A percentile compares a stretch with the other conserved stretches of the same genome.
phyloP scores from a whole-genome alignment of 2,329 filamentous ascomycete species.

The Bipolaris bicolor region DNA sequence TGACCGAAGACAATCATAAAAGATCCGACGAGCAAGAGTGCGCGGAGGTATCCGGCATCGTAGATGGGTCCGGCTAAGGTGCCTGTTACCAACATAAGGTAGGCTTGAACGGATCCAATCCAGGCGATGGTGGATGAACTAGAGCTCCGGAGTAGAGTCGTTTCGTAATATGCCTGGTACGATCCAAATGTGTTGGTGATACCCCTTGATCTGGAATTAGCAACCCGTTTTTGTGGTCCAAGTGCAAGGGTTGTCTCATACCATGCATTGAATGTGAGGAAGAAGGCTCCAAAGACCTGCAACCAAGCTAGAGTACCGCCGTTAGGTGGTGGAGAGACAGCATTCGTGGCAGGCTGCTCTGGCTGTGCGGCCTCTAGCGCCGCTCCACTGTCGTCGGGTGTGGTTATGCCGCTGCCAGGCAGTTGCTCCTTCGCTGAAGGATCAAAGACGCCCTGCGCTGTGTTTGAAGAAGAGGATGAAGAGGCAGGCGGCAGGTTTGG shows the following conservation, averaged over 20 bases:
- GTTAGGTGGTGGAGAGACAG: constrained; percentile 53
- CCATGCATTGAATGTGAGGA: constrained; percentile 57
- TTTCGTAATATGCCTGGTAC: constrained; percentile 58
- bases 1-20: constrained; percentile 57
- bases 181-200: constrained; percentile 56
- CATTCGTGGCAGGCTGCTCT: constrained; percentile 46
- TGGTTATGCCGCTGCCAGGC: constrained; percentile 18
- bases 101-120: constrained; percentile 58
- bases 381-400: constrained; percentile 3
- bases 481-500: constrained; percentile 15
- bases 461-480: constrained; percentile 15
- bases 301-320: constrained; percentile 56
- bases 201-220: constrained; percentile 20
- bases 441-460: constrained; percentile 13
- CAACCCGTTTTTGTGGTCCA: neutral
- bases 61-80: constrained; percentile 57
- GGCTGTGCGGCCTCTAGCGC: constrained; percentile 30
- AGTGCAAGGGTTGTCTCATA: neutral
- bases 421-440: constrained; percentile 17
- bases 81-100: constrained; percentile 56
- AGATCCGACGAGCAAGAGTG: constrained; percentile 52
- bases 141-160: constrained; percentile 46
- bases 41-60: constrained; percentile 56
- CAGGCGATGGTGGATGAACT: constrained; percentile 55
- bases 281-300: constrained; percentile 56